phyloP scores from a whole-genome alignment of 2,329 filamentous ascomycete species.

The Chrysoporthe cubensis region DNA sequence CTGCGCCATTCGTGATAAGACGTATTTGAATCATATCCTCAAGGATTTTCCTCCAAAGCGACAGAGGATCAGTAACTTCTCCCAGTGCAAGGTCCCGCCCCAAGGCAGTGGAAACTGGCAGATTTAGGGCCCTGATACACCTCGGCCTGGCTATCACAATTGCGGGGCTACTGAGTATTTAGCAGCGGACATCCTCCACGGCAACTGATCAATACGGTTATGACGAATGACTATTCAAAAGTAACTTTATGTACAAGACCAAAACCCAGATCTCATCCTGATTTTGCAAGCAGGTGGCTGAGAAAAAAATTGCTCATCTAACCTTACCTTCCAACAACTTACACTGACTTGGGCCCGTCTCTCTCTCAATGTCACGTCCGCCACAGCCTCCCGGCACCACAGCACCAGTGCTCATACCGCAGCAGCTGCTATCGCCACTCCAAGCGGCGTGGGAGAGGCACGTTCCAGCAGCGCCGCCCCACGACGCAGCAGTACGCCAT shows the following conservation, averaged over 20 bases:
- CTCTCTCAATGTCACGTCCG: conserved; percentile 20
- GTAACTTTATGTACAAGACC: neutral
- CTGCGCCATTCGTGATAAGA: too few species aligned
- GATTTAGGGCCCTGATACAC: neutral
- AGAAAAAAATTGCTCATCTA: neutral
- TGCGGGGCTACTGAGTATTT: conserved; percentile 8
- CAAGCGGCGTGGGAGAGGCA: conserved; percentile 37
- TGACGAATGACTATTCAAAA: neutral
- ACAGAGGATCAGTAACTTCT: too few species aligned
- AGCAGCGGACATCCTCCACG: neutral
- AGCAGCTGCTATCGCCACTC: conserved; percentile 28
- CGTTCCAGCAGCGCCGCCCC: conserved; percentile 52
- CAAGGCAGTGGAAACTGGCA: neutral
- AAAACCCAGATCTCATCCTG: neutral
- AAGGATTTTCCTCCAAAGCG: too few species aligned
- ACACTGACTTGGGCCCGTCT: neutral
- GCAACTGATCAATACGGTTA: neutral
- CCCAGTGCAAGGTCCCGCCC: too few species aligned
- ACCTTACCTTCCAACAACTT: neutral
- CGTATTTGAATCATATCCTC: too few species aligned
- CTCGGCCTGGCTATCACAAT: conserved; percentile 11
- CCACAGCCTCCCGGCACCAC: conserved; percentile 10
- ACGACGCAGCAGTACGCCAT: conserved; percentile 55
- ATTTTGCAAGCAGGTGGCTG: neutral
- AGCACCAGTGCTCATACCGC: conserved; percentile 35